phyloP scores from a whole-genome alignment of 2,329 filamentous ascomycete species.

The Coniochaeta sp. region DNA sequence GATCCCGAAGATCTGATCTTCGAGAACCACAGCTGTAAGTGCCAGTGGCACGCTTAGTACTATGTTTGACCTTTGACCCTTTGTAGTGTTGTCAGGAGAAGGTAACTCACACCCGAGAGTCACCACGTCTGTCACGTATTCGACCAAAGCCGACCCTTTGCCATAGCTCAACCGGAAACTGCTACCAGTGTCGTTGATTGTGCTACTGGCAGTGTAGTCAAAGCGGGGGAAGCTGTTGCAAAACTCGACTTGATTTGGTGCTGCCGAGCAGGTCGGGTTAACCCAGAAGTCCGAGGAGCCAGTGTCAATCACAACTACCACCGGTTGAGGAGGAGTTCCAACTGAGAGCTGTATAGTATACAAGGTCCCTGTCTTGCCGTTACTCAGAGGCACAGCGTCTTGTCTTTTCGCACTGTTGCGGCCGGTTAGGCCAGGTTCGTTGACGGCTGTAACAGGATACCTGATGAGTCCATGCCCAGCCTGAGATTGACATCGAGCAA shows the following conservation, averaged over 20 bases:
- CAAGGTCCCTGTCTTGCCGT: not conserved
- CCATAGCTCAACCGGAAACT: slow-evolving; percentile 25
- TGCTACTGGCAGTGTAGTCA: slow-evolving; percentile 28
- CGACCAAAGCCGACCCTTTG: slow-evolving; percentile 24
- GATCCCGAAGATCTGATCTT: slow-evolving; percentile 40
- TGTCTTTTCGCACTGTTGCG: not conserved
- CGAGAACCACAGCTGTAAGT: slow-evolving; percentile 21
- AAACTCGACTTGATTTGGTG: slow-evolving; percentile 14
- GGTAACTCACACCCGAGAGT: slow-evolving; percentile 27
- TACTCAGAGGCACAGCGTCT: not conserved
- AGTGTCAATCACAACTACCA: slow-evolving; percentile 39
- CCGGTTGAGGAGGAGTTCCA: slow-evolving; percentile 35
- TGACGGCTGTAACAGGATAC: not conserved
- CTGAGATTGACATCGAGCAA: not conserved
- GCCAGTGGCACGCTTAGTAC: not conserved
- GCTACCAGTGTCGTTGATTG: slow-evolving; percentile 27
- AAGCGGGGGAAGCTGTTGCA: slow-evolving; percentile 35
- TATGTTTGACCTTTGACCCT: not conserved
- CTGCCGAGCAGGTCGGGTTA: slow-evolving; percentile 35
- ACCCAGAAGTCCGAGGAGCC: slow-evolving; percentile 47
- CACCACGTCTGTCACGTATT: slow-evolving; percentile 35
- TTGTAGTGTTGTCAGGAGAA: not conserved
- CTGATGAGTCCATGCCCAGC: not conserved
- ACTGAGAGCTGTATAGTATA: slow-evolving; percentile 12
- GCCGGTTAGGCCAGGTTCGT: not conserved